Evolutionary conservation across 257 asterid genomes (phyloP).

Genomic region (Solanum lycopersicoides): DNA sequence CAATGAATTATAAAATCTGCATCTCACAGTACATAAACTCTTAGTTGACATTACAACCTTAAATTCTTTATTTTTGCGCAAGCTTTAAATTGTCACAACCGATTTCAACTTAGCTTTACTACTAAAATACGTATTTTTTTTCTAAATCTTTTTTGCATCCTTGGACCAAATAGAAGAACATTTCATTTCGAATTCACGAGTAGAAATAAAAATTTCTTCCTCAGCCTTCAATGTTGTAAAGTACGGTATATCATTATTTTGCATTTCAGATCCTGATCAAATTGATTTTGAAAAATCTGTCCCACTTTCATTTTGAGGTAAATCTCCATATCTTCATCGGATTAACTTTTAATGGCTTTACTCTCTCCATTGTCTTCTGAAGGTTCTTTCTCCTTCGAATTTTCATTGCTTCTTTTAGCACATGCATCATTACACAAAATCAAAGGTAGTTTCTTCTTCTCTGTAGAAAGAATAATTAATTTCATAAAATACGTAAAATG

Average conservation of each 20-base stretch:
- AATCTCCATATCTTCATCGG: not conserved
- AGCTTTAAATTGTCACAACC: not conserved
- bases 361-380: not conserved
- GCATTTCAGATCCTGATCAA: not conserved
- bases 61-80: not conserved
- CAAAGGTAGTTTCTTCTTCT: not conserved
- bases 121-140: not conserved
- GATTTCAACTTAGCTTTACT: not conserved
- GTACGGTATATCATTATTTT: too few species aligned
- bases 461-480: too few species aligned
- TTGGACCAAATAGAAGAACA: not conserved
- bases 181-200: not conserved
- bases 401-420: not conserved
- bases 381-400: not conserved
- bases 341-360: not conserved
- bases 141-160: not conserved
- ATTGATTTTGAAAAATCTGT: not conserved
- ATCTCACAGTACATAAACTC: not conserved
- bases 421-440: not conserved
- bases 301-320: not conserved
- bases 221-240: not conserved
- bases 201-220: too few species aligned
- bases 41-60: not conserved
- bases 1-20: not conserved
- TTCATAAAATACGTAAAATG: too few species aligned